Evolutionary conservation across 2,329 filamentous ascomycete genomes (phyloP), one percentile per base, ranked within the genome.

Genomic region (Hymenoscyphus fructigenus): DNA sequence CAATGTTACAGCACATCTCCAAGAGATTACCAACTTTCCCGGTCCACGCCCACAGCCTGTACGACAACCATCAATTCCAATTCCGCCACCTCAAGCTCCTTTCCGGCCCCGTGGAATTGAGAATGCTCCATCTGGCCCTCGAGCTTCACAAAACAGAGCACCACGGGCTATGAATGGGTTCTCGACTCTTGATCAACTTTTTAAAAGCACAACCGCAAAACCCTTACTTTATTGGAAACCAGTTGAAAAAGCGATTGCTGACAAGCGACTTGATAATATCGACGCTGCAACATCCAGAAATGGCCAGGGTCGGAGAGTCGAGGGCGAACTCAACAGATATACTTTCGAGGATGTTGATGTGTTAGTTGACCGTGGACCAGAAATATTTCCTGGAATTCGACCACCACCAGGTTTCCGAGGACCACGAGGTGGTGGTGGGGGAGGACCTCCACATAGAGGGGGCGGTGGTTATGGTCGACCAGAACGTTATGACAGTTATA

Each of bases 341-440:
- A 89, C 88, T 0, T 93, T 93, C 70, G 89, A 92, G 75, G 80
- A 88, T 63, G 83, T 81, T 0, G 85, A 88, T 66, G 73, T 77
- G 5, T 86, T 93, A 62, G 89, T 93, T 56, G 90, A 93, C 75
- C 83, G 88, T 62, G 91, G 90, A 15, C 86, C 86, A 17, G 91
- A 93, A 75, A 86, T 88, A 44, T 89, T 89, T 72, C 79, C 86
- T 58, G 86, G 86, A 17, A 87, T 89, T 66, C 80, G 86, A 28
- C 86, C 85, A 28, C 86, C 86, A 23, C 77, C 77, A 23, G 76
- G 79, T 10, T 78, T 79, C 38, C 63, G 66, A 47, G 69, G 68
- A 20, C 70, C 68, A 62, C 71, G 76, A 9, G 65, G 67, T 10
- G 66, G 67, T 29, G 64, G 63, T 15, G 63, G 66, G 26, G 28